These are phyloP conservation scores for Candida khao-thaluensis DNA, from an alignment of 805 yeast genomes.

Conservation along the genomic window DNA sequence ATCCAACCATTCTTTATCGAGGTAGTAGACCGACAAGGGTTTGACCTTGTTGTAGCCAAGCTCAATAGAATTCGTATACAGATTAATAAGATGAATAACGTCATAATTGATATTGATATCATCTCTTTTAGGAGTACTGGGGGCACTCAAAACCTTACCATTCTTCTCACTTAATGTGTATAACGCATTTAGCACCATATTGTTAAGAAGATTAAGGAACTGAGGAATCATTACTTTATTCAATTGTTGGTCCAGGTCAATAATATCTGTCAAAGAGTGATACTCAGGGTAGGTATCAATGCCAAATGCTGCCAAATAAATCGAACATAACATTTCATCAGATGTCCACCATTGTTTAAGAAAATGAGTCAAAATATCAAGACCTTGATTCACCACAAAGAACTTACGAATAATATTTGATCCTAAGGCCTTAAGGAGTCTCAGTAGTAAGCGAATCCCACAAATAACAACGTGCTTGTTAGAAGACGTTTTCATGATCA, in stretches of 20 bases:
- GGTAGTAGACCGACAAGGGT: conserved; percentile 24
- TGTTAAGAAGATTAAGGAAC: conserved; percentile 37
- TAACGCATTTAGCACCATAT: conserved; percentile 32
- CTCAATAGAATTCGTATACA: conserved; percentile 30
- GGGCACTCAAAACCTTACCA: conserved; percentile 34
- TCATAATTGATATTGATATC: conserved; percentile 27
- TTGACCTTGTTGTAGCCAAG: conserved; percentile 26
- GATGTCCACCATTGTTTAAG: conserved; percentile 50
- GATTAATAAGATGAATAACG: conserved; percentile 35
- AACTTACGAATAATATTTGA: conserved; percentile 48
- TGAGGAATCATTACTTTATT: conserved; percentile 43
- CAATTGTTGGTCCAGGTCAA: conserved; percentile 9
- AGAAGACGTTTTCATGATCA: conserved; percentile 45
- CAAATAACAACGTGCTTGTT: conserved; percentile 33
- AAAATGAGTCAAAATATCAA: conserved; percentile 45
- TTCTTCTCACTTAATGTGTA: conserved; percentile 26
- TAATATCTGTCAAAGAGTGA: conserved; percentile 11
- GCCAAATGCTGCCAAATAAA: conserved; percentile 50
- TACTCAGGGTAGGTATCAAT: conserved; percentile 19
- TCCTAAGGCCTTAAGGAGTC: conserved; percentile 48
- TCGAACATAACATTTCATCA: conserved; percentile 40
- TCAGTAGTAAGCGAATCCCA: conserved; percentile 49
- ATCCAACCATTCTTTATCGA: conserved; percentile 35
- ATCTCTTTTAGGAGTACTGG: conserved; percentile 27
- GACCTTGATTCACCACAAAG: conserved; percentile 48